These are phyloP conservation scores for Mortierella sp. DNA, from an alignment of 371 early-diverging fungal genomes.

Conservation along the genomic window DNA sequence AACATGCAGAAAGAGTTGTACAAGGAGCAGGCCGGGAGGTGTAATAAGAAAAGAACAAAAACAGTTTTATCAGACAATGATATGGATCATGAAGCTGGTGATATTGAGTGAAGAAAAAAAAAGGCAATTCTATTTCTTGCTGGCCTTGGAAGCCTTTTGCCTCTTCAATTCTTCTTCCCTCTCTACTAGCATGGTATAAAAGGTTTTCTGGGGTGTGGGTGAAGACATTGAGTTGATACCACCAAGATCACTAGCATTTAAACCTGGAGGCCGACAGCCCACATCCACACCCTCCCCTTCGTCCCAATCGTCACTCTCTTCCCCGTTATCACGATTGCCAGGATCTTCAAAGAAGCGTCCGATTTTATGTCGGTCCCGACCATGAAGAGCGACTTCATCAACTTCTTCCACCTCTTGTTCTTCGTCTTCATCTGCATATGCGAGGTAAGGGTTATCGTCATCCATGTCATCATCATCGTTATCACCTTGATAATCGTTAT, in stretches of 20 bases:
- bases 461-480: slow-evolving; percentile 43
- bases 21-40: too few relatives aligned
- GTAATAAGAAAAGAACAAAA: too few relatives aligned
- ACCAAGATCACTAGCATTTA: background rate
- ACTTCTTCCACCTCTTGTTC: slow-evolving; percentile 17
- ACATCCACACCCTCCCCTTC: slow-evolving; percentile 44
- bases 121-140: slow-evolving; percentile 2
- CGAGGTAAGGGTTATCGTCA: slow-evolving; percentile 60
- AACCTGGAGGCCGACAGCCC: slow-evolving; percentile 39
- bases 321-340: background rate
- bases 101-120: background rate
- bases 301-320: slow-evolving; percentile 30
- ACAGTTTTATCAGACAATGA: too few relatives aligned
- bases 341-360: slow-evolving; percentile 42
- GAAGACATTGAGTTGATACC: background rate
- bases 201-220: slow-evolving; percentile 30
- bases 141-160: slow-evolving; percentile 3
- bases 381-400: slow-evolving; percentile 46
- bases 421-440: slow-evolving; percentile 36
- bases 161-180: slow-evolving; percentile 40
- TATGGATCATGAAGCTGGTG: background rate
- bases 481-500: slow-evolving; percentile 34
- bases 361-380: slow-evolving; percentile 48
- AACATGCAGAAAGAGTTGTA: background rate
- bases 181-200: slow-evolving; percentile 42